Evolutionary conservation across 805 yeast genomes (phyloP), one percentile per base, ranked within the genome.

Genomic region (Candida golubevii): DNA sequence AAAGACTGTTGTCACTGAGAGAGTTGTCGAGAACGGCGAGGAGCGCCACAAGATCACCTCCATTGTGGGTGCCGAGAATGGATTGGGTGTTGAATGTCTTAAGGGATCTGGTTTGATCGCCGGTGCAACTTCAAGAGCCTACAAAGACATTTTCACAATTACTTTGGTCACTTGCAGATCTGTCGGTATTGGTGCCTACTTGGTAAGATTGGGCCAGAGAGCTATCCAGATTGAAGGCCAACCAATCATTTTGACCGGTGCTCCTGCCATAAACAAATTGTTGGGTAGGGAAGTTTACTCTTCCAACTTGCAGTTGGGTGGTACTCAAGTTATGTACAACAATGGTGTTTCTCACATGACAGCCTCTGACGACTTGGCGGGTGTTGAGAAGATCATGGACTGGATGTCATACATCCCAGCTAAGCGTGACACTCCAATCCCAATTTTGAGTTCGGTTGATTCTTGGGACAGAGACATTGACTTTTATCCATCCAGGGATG

Each of bases 101-200:
- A 83, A 83, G 71, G 99, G 99, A 33, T 91, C 98, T 44, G 99
- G 98, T 72, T 77, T 93, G 61, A 93, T 93, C 71, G 99, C 99
- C 18, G 99, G 99, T 69, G 96, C 96, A 27, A 93, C 99, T 38
- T 87, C 97, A 10, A 83, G 88, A 65, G 99, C 99, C 15, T 93
- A 93, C 80, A 86, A 87, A 66, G 99, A 93, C 63, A 93, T 93
- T 51, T 93, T 93, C 75, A 93, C 99, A 15, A 81, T 90, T 47
- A 91, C 99, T n/a, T 77, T 93, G 66, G 99, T 93, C 44, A 93
- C 99, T n/a, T 90, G 98, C 74, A 84, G 99, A 78, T 90, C 98
- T 41, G 99, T 93, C 60, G 99, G 99, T 83, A 93, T 93, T 66
- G 99, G 99, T 75, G 99, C 99, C 37, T 93, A 93, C 65, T 77